Evolutionary conservation across 352 stramenopile species (phyloP), one percentile per base, ranked within the genome.

Genomic region (Phytophthora cactorum): DNA sequence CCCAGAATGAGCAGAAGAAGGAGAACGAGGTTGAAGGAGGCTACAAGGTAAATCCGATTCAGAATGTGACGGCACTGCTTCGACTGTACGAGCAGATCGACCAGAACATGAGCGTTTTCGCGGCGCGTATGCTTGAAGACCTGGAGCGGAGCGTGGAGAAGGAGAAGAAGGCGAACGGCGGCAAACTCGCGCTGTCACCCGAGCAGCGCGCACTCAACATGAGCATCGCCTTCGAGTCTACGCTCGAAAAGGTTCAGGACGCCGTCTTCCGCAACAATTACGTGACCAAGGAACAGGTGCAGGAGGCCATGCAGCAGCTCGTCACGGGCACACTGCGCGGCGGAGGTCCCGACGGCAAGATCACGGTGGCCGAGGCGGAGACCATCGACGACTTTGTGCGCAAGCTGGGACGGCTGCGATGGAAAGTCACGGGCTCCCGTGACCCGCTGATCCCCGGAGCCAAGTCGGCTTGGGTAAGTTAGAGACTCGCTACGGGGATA

Each of bases 181-280:
- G 73, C 44, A 77, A 78, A 17, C 65, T 91, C 14, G 72, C 72
- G 54, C 50, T 90, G 9, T 82, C 83, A 9, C 74, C 83, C 0
- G 80, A 93, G 58, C 84, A 93, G 57, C 81, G 86, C 38, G 87
- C 87, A 51, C 77, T 95, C 3, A 75, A 91, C 41, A 95, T 95
- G 87, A 93, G 85, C 67, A 88, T 93, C 34, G 76, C 78, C 31
- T 95, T 95, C 53, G 87, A 95, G 68, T 80, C 76, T 9, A 89
- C 86, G 63, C 75, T 95, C 7, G 82, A 91, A 58, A 88, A 86
- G 63, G 87, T 95, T 39, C 87, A 95, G 64, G 85, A 92, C 66
- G 83, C 85, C 0, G 87, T 95, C 11, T 95, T 95, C 55, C 82
- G 85, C 43, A 93, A 95, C 69, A 86, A 95, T 62, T 89, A 92